Evolutionary conservation across 2,329 filamentous ascomycete genomes (phyloP).

Genomic region (Drechslerella coelobrocha): DNA sequence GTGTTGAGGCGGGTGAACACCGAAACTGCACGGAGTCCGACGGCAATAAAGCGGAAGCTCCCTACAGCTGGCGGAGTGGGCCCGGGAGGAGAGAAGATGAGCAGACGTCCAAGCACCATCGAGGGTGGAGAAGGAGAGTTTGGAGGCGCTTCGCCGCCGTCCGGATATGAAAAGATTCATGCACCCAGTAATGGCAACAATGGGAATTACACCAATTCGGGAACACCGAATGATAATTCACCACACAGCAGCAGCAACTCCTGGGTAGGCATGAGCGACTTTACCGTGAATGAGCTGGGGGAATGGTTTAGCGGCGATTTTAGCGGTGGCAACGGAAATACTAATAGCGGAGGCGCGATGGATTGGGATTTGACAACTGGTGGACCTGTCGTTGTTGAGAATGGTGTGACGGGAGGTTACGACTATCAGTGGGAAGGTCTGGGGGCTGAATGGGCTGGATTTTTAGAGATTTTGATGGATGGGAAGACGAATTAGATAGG

Average conservation of each 20-base stretch:
- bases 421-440: slow-evolving; percentile 48
- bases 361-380: slow-evolving; percentile 47
- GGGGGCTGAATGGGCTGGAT: slow-evolving; percentile 45
- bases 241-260: slow-evolving; percentile 44
- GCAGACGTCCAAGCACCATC: slow-evolving; percentile 42
- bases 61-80: slow-evolving; percentile 4
- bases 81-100: slow-evolving; percentile 25
- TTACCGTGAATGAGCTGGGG: slow-evolving; percentile 38
- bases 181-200: slow-evolving; percentile 28
- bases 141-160: slow-evolving; percentile 45
- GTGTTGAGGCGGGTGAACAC: slow-evolving; percentile 38
- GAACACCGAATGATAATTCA: slow-evolving; percentile 46
- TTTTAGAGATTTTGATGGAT: slow-evolving; percentile 50
- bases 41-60: slow-evolving; percentile 32
- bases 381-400: slow-evolving; percentile 43
- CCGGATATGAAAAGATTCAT: slow-evolving; percentile 50
- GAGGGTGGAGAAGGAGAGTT: slow-evolving; percentile 45
- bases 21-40: slow-evolving; percentile 30
- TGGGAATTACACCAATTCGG: slow-evolving; percentile 34
- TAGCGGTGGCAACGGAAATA: slow-evolving; percentile 2
- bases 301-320: slow-evolving; percentile 47
- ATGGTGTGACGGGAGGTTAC: slow-evolving; percentile 47
- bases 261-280: slow-evolving; percentile 43
- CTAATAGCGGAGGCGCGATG: slow-evolving; percentile 5
- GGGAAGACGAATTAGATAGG: slow-evolving; percentile 41